These are phyloP conservation scores for Cladophialophora yegresii DNA, from an alignment of 2,329 filamentous ascomycete genomes.

Conservation along the genomic window DNA sequence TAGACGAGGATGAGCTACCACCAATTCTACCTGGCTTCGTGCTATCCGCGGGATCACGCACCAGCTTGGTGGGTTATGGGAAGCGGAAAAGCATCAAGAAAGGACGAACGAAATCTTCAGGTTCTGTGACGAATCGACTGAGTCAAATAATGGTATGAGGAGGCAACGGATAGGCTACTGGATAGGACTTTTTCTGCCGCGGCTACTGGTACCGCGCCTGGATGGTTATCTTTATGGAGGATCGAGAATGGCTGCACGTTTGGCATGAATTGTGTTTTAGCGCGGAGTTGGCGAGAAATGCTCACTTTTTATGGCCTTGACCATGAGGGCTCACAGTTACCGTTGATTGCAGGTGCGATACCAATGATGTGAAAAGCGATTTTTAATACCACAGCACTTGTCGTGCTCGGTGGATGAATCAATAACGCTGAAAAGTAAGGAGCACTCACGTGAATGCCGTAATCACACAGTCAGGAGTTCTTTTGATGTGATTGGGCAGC, in stretches of 20 bases:
- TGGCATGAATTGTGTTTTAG: constrained; percentile 20
- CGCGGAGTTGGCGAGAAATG: constrained; percentile 25
- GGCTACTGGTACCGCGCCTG: constrained; percentile 29
- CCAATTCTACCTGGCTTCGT: constrained; percentile 47
- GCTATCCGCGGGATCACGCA: constrained; percentile 45
- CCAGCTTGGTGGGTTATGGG: constrained; percentile 40
- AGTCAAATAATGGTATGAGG: constrained; percentile 23
- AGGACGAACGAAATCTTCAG: constrained; percentile 17
- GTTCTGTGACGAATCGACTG: constrained; percentile 24
- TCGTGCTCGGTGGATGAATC: background rate
- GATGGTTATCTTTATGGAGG: constrained; percentile 7
- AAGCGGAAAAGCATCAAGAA: constrained; percentile 36
- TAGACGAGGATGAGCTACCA: constrained; percentile 33
- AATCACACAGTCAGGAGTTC: background rate
- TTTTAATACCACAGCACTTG: too few species aligned
- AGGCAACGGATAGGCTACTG: background rate
- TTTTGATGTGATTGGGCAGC: background rate
- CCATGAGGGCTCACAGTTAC: constrained; percentile 6
- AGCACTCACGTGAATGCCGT: background rate
- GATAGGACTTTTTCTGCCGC: constrained; percentile 14
- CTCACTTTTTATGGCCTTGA: background rate
- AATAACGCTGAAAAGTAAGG: background rate
- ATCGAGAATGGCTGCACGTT: background rate
- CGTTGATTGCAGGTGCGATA: background rate
- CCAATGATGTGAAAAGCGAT: background rate